Base-by-base conservation (phyloP, 2,329 filamentous ascomycete species). In the Dactylellina haptotyla region DNA sequence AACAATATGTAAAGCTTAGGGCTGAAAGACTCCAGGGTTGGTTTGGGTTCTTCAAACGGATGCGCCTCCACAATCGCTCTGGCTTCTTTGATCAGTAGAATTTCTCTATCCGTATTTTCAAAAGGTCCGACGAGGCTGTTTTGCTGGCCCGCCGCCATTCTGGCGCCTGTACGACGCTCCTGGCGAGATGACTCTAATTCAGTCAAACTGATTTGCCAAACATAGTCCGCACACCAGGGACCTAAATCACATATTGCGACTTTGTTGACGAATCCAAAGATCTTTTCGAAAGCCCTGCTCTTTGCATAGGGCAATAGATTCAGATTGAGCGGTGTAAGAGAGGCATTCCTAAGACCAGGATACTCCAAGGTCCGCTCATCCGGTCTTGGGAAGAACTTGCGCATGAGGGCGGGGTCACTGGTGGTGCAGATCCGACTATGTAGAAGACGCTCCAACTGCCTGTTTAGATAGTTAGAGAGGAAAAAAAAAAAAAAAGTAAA, bases 391-490 rank as follows among this genome's bases (percentile, higher is more conserved):
- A 90, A 84, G 25, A 85, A 83, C 65, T 87, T 86, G 14, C 85
- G 84, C 28, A 90, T 80, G 20, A 90, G 81, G 18, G 83, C 83
- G 2, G 87, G 81, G 83, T 90, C 85, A 2, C 84, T 84, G 1
- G 88, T 88, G 0, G 95, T 98, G 4, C 90, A 90, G 78, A 99
- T 97, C 77, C 89, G 88, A 79, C 89, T 90, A 78, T 95, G 87
- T 0, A 99, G 83, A 8, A 73, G 69, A 66, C 61, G 69, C 69
- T 73, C 69, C 14, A 73, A 50, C 46, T 73, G 69, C 18, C 69
- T 73, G 51, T 48, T 25, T 5, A n/a, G n/a, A 18, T 30, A 2
- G 30, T 54, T 54, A 54, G 50, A 46, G 16, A 12, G 4, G 14
- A 2, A 3, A 34, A 16, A 43, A 59, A 5, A 56, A 48, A 23